These are phyloP conservation scores for Lactarius hengduanensis DNA, from an alignment of 768 basidiomycete species.

Conservation along the genomic window DNA sequence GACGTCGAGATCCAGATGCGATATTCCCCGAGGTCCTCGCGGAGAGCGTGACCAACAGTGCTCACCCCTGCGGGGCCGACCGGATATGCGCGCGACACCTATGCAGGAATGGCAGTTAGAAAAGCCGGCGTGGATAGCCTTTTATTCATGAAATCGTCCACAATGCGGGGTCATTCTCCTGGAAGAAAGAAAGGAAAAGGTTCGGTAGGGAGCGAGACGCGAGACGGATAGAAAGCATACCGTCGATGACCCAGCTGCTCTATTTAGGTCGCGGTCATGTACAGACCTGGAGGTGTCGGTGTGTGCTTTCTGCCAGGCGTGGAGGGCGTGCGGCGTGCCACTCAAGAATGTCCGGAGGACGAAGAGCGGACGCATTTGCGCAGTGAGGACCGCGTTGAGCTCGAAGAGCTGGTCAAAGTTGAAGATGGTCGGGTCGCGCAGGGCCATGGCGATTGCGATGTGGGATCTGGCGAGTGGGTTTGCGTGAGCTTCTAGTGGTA, in stretches of 20 bases:
- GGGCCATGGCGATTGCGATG: slow-evolving; percentile 61
- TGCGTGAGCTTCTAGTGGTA: slow-evolving; percentile 66
- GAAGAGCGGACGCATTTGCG: slow-evolving; percentile 70
- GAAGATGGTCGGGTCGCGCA: slow-evolving; percentile 65
- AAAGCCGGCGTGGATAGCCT: slow-evolving; percentile 79
- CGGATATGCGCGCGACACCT: slow-evolving; percentile 70
- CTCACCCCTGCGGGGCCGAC: slow-evolving; percentile 80
- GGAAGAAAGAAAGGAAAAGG: neutral
- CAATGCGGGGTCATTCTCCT: neutral
- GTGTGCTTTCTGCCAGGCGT: slow-evolving; percentile 56
- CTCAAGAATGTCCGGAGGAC: slow-evolving; percentile 66
- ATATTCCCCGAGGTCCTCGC: slow-evolving; percentile 46
- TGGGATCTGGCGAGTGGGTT: slow-evolving; percentile 56
- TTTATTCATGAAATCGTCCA: slow-evolving; percentile 9
- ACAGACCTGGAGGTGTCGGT: slow-evolving; percentile 50
- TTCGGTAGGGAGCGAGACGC: neutral
- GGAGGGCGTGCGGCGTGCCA: slow-evolving; percentile 60
- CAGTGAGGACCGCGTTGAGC: slow-evolving; percentile 50
- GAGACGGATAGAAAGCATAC: slow-evolving; percentile 40
- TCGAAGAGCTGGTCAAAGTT: slow-evolving; percentile 57
- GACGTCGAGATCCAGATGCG: too few species aligned
- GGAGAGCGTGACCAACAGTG: slow-evolving; percentile 67
- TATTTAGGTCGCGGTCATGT: slow-evolving; percentile 50
- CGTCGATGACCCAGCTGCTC: slow-evolving; percentile 87
- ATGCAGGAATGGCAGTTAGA: slow-evolving; percentile 71